Percentiles rank a stretch among this genome's conserved stretches.
Evolutionary conservation across 768 basidiomycete species (phyloP).

Genomic region (Panaeolus cyanescens): DNA sequence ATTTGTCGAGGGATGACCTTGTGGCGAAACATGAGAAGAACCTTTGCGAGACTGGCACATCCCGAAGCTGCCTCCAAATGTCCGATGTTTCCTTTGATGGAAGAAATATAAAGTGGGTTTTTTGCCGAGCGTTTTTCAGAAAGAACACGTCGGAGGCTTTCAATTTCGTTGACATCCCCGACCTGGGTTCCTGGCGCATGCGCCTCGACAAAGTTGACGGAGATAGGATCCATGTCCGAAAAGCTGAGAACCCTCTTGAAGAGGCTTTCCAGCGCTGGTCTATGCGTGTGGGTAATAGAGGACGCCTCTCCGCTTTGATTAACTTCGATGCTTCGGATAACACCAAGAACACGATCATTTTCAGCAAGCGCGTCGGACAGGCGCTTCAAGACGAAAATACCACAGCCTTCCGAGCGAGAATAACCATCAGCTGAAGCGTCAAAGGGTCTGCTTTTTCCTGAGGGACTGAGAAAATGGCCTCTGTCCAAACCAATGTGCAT

Average conservation of each 20-base stretch:
- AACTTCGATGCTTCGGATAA: conserved; percentile 70
- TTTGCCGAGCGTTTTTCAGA: conserved; percentile 36
- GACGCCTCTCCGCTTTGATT: conserved; percentile 69
- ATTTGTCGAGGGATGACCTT: conserved; percentile 60
- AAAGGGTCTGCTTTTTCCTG: conserved; percentile 71
- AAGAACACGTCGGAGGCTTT: conserved; percentile 61
- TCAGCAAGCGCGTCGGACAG: conserved; percentile 65
- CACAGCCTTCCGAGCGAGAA: conserved; percentile 70
- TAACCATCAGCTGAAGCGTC: conserved; percentile 77
- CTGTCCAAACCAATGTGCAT: conserved; percentile 71
- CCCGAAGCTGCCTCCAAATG: conserved; percentile 80
- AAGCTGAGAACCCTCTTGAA: conserved; percentile 47
- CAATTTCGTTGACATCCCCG: conserved; percentile 68
- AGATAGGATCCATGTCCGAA: conserved; percentile 43
- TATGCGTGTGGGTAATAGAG: conserved; percentile 77
- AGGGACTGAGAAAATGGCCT: conserved; percentile 67
- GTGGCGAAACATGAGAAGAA: conserved; percentile 67
- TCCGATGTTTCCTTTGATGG: conserved; percentile 74
- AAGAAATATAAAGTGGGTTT: conserved; percentile 65
- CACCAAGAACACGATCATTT: conserved; percentile 66
- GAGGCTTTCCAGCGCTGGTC: conserved; percentile 59
- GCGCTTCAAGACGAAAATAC: conserved; percentile 71
- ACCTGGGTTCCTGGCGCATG: conserved; percentile 77
- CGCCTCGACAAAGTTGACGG: conserved; percentile 68
- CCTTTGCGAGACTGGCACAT: conserved; percentile 68